Evolutionary conservation across 1,284 basidiomycete genomes (phyloP).

Genomic region (Chalciporus sp.): DNA sequence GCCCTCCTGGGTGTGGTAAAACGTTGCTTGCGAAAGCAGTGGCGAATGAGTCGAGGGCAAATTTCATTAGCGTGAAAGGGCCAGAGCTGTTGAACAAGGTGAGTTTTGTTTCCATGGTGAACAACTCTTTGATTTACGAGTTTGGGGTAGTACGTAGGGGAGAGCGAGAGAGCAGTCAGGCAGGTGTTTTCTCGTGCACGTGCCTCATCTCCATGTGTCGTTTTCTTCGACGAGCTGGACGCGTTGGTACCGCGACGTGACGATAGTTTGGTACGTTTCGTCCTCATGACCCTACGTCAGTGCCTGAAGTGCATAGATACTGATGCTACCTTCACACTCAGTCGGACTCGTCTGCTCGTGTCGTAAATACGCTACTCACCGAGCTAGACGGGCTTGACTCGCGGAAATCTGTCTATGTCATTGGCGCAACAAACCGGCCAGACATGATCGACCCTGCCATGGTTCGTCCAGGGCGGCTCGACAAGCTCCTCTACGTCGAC

Average conservation of each 20-base stretch:
- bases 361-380: constrained; percentile 96
- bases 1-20: constrained; percentile 97
- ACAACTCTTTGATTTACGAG: background rate
- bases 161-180: constrained; percentile 93
- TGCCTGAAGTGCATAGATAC: background rate
- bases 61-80: constrained; percentile 97
- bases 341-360: constrained; percentile 96
- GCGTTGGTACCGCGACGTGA: constrained; percentile 94
- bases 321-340: constrained; percentile 32
- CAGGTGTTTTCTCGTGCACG: constrained; percentile 91
- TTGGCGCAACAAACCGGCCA: constrained; percentile 97
- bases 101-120: background rate
- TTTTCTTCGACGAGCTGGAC: constrained; percentile 97
- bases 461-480: constrained; percentile 94
- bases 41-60: constrained; percentile 91
- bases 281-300: background rate
- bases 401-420: constrained; percentile 91
- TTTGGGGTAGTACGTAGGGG: constrained; percentile 84
- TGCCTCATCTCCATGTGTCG: constrained; percentile 86
- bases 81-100: constrained; percentile 97
- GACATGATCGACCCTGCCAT: constrained; percentile 99
- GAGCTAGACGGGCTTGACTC: constrained; percentile 94
- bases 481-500: constrained; percentile 97
- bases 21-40: constrained; percentile 96
- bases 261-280: constrained; percentile 73